Evolutionary conservation across 495 filamentous ascomycete species (phyloP), one percentile per base, ranked within the genome.

Genomic region (Ramalina intermedia): DNA sequence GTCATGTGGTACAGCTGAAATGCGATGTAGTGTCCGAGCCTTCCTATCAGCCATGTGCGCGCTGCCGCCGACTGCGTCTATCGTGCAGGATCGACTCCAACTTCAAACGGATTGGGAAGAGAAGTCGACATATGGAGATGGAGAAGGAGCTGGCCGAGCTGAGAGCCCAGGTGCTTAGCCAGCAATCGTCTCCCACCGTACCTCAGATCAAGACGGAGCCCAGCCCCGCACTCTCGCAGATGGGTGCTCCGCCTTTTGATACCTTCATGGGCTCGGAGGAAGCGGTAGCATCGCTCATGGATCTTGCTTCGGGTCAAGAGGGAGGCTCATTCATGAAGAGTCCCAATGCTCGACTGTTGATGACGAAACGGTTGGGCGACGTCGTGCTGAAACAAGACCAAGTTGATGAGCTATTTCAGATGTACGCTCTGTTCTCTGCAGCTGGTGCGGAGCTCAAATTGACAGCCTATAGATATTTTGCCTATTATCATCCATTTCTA

Each of bases 31-130:
- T 85, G 41, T 84, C 90, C 68, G 85, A 87, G 47, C 84, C 85
- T 5, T 21, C 45, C 2, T 94, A 87, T 65, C 71, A 74, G 43
- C 72, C 78, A 53, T 96, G 89, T 65, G 81, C 79, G 26, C 74
- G 89, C 54, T 96, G 89, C 69, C 81, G 76, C 59, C 86, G 87
- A 56, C 74, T 93, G 50, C 84, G 81, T 58, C 83, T 94, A 50
- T 76, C 80, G 21, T 96, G 89, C 73, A 87, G 87, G 58, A 94
- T 96, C 61, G 86, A 94, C 62, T 84, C 83, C 52, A 88, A 89
- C 59, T 96, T 96, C 69, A 93, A 91, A 67, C 83, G 89, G 44
- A 73, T 94, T 33, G 88, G 86, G 46, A 96, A 96, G 71, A 79
- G 89, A 43, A 85, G 79, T 50, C 84, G 84, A 57, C 87, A 94